phyloP scores from a whole-genome alignment of 1,139 yeast species.

The Sugiyamaella novakii region DNA sequence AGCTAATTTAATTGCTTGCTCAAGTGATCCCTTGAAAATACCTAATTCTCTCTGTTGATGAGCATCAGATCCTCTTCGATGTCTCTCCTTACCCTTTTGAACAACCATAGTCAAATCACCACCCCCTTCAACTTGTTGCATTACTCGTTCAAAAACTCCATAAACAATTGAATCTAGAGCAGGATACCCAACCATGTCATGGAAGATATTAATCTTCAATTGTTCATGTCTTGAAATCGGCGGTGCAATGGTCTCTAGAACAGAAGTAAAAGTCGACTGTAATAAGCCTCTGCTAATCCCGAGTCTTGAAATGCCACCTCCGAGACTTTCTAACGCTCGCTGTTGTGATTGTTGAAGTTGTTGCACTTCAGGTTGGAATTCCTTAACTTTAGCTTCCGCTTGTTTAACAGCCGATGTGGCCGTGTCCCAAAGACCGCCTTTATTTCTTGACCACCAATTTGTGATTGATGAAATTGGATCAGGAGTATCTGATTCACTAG shows the following conservation, averaged over 20 bases:
- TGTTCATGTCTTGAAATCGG: slow-evolving; percentile 66
- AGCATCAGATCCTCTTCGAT: slow-evolving; percentile 42
- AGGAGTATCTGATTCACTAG: neutral
- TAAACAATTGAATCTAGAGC: slow-evolving; percentile 66
- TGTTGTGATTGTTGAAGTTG: slow-evolving; percentile 32
- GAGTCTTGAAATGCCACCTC: slow-evolving; percentile 32
- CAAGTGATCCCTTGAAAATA: slow-evolving; percentile 71
- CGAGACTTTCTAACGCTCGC: slow-evolving; percentile 33
- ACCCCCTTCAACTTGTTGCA: slow-evolving; percentile 92
- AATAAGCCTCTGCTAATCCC: slow-evolving; percentile 30
- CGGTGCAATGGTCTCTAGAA: slow-evolving; percentile 57
- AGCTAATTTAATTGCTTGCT: slow-evolving; percentile 89
- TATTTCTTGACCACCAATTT: slow-evolving; percentile 58
- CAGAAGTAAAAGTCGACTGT: slow-evolving; percentile 49
- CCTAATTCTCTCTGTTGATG: slow-evolving; percentile 55
- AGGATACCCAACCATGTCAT: slow-evolving; percentile 76
- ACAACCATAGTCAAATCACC: slow-evolving; percentile 55
- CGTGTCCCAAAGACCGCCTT: slow-evolving; percentile 50
- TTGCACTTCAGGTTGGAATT: slow-evolving; percentile 38
- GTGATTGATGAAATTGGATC: slow-evolving; percentile 29
- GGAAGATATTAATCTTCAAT: slow-evolving; percentile 75
- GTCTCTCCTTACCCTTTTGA: slow-evolving; percentile 47
- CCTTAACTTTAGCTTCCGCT: slow-evolving; percentile 47
- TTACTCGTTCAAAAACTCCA: slow-evolving; percentile 74
- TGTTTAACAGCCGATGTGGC: slow-evolving; percentile 74